Percentiles rank a stretch among this genome's conserved stretches.
Conservation (phyloP, 2,329 filamentous ascomycete genomes). For the Saccharata proteae region DNA sequence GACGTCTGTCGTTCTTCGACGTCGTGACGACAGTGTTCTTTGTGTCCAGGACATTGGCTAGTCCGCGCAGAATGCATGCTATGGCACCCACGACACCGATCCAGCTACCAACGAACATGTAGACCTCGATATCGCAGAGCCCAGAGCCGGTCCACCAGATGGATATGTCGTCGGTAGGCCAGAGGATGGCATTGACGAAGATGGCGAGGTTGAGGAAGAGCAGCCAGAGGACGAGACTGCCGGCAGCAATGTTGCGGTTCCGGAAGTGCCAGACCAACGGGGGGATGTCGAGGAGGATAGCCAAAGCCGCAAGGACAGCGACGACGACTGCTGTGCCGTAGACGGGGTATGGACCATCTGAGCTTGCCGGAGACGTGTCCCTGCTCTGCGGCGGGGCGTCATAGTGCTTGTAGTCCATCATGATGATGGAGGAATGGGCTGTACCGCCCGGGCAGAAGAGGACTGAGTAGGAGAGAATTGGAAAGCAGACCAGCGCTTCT, state of each 20-base stretch:
- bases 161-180: conserved; percentile 44
- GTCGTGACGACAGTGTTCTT: conserved; percentile 40
- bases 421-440: background rate
- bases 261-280: conserved; percentile 49
- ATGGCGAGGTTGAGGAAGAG: conserved; percentile 45
- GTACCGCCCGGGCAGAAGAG: background rate
- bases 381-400: background rate
- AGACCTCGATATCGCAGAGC: conserved; percentile 54
- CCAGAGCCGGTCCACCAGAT: conserved; percentile 46
- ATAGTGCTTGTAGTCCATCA: too few species aligned
- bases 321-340: conserved; percentile 30
- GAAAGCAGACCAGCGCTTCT: too few species aligned
- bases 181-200: conserved; percentile 52
- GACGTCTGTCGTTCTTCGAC: conserved; percentile 35
- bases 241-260: conserved; percentile 49
- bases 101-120: conserved; percentile 42
- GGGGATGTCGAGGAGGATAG: conserved; percentile 41
- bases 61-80: conserved; percentile 46
- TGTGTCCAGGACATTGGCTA: conserved; percentile 50
- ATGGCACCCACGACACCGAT: conserved; percentile 42
- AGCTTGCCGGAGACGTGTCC: background rate
- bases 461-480: background rate
- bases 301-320: conserved; percentile 37
- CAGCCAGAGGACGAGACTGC: conserved; percentile 44
- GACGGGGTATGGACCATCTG: conserved; percentile 12